These are phyloP conservation scores for Liriodendron chinense DNA, from an alignment of 164 flowering plant genomes.

Conservation along the genomic window DNA sequence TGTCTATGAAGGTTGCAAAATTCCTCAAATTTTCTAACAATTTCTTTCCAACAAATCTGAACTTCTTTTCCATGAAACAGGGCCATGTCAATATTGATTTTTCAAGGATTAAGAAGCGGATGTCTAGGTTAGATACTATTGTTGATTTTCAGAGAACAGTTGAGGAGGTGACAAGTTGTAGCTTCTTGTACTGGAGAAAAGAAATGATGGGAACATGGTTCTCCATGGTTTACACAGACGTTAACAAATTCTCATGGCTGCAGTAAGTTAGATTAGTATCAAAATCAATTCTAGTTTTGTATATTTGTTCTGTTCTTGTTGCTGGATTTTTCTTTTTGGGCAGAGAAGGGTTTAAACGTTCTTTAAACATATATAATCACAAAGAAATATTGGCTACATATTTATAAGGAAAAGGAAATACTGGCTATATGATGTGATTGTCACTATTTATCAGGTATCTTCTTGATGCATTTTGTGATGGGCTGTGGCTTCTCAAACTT, in stretches of 20 bases:
- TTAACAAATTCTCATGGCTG: slow-evolving; percentile 28
- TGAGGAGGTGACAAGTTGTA: slow-evolving; percentile 26
- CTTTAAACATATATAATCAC: not conserved
- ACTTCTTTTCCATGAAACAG: slow-evolving; percentile 12
- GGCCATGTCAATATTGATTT: slow-evolving; percentile 20
- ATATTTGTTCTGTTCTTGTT: not conserved
- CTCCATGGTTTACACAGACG: slow-evolving; percentile 28
- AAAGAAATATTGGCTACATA: slow-evolving; percentile 1
- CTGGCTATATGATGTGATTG: not conserved
- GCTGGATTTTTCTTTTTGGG: not conserved
- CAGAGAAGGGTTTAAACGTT: too few species aligned
- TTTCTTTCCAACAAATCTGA: not conserved
- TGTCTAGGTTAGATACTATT: slow-evolving; percentile 19
- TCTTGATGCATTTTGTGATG: slow-evolving; percentile 30
- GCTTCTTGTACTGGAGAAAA: slow-evolving; percentile 31
- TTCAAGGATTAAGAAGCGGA: slow-evolving; percentile 19
- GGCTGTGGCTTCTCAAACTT: slow-evolving; percentile 25
- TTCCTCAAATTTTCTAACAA: too few species aligned
- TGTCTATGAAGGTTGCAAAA: not conserved
- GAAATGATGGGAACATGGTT: slow-evolving; percentile 29
- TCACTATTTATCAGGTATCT: slow-evolving; percentile 23
- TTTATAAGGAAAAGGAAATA: not conserved
- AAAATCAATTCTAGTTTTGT: not conserved
- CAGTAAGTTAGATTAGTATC: slow-evolving; percentile 21
- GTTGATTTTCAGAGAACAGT: slow-evolving; percentile 20